These are phyloP conservation scores for Xylaria sp. DNA, from an alignment of 495 filamentous ascomycete genomes.

Conservation along the genomic window DNA sequence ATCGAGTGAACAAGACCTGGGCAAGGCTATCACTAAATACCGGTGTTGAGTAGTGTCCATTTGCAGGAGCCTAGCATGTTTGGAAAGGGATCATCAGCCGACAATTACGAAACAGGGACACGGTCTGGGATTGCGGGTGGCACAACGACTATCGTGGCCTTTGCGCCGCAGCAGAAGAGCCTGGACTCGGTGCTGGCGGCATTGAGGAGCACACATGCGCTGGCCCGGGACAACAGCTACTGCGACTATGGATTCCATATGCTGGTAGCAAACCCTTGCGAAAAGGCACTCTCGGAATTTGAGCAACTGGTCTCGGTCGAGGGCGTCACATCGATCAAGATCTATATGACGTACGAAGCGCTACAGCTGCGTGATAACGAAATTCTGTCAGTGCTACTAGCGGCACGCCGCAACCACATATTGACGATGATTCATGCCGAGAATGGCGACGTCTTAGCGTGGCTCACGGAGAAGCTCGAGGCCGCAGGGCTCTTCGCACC, in stretches of 20 bases:
- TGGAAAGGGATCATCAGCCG: slow-evolving; percentile 57
- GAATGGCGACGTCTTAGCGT: slow-evolving; percentile 62
- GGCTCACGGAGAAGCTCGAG: slow-evolving; percentile 57
- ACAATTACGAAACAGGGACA: slow-evolving; percentile 62
- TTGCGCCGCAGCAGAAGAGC: slow-evolving; percentile 61
- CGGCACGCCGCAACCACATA: slow-evolving; percentile 54
- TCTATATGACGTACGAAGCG: slow-evolving; percentile 70
- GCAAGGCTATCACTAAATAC: neutral
- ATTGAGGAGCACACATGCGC: slow-evolving; percentile 55
- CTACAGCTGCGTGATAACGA: slow-evolving; percentile 62
- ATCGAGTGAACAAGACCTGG: neutral
- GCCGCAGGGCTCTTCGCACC: slow-evolving; percentile 54
- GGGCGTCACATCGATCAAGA: slow-evolving; percentile 64
- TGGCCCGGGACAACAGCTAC: slow-evolving; percentile 57
- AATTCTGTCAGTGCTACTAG: slow-evolving; percentile 62
- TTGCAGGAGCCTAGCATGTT: slow-evolving; percentile 52
- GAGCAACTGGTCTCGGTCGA: slow-evolving; percentile 48
- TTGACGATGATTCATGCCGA: slow-evolving; percentile 70
- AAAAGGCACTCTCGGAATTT: slow-evolving; percentile 51
- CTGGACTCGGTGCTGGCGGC: slow-evolving; percentile 57
- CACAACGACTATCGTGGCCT: slow-evolving; percentile 66
- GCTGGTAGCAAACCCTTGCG: slow-evolving; percentile 60
- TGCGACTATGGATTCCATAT: slow-evolving; percentile 69
- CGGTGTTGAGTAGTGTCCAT: slow-evolving; percentile 41
- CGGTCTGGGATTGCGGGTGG: slow-evolving; percentile 65